phyloP scores from a whole-genome alignment of 768 basidiomycete genomes.

The Russula lepida region DNA sequence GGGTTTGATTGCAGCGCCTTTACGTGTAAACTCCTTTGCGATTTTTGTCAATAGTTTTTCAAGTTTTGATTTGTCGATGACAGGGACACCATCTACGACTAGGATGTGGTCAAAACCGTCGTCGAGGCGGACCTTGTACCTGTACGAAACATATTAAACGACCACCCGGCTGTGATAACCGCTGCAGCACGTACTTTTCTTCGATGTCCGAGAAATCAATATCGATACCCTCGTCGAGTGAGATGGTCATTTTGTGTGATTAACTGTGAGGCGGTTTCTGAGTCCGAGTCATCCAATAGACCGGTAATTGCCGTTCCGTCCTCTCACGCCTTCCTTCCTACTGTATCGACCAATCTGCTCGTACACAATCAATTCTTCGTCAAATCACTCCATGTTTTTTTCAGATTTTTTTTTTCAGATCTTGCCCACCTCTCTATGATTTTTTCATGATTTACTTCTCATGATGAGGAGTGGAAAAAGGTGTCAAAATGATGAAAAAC shows the following conservation, averaged over 20 bases:
- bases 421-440: too few relatives aligned
- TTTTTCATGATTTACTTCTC: too few relatives aligned
- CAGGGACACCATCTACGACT: constrained; percentile 86
- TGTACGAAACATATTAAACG: constrained; percentile 26
- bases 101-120: constrained; percentile 86
- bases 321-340: too few relatives aligned
- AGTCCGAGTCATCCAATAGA: not conserved
- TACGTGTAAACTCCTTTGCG: constrained; percentile 74
- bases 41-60: constrained; percentile 77
- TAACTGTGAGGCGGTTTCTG: too few relatives aligned
- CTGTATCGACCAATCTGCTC: too few relatives aligned
- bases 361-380: too few relatives aligned
- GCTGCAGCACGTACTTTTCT: constrained; percentile 13
- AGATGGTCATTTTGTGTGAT: constrained; percentile 8
- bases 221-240: constrained; percentile 17
- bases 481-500: too few relatives aligned
- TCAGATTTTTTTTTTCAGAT: too few relatives aligned
- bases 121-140: constrained; percentile 79
- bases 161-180: not conserved
- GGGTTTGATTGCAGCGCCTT: constrained; percentile 66
- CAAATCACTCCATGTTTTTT: too few relatives aligned
- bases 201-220: constrained; percentile 22
- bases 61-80: constrained; percentile 79
- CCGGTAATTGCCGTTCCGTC: not conserved
- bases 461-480: too few relatives aligned